Percentiles rank a stretch among this genome's conserved stretches.
Evolutionary conservation across 2,329 filamentous ascomycete genomes (phyloP).

Genomic region (Aspergillus fumigatiaffinis): DNA sequence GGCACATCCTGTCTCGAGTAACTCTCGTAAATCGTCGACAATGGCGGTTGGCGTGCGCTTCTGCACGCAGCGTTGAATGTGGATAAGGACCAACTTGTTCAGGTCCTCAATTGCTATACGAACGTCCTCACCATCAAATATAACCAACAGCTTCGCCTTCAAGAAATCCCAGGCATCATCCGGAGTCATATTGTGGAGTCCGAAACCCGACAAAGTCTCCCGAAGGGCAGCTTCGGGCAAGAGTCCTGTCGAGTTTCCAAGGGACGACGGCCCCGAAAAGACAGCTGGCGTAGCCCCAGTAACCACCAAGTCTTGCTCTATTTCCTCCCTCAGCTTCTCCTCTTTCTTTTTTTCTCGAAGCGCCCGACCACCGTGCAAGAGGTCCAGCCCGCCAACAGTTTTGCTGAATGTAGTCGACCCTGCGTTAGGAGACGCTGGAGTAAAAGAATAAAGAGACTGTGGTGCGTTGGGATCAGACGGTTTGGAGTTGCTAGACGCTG

Average conservation of each 20-base stretch:
- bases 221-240: constrained; percentile 36
- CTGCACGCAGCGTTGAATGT: constrained; percentile 61
- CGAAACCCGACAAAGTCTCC: constrained; percentile 49
- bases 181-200: constrained; percentile 64
- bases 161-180: constrained; percentile 66
- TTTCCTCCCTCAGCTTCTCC: constrained; percentile 51
- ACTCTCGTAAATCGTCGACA: constrained; percentile 60
- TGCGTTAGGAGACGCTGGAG: constrained; percentile 59
- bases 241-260: constrained; percentile 29
- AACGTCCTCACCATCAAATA: constrained; percentile 63
- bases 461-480: constrained; percentile 61
- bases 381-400: constrained; percentile 73
- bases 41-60: constrained; percentile 56
- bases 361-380: constrained; percentile 71
- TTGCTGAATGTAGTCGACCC: constrained; percentile 66
- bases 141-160: constrained; percentile 59
- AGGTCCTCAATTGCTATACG: constrained; percentile 63
- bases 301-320: constrained; percentile 28
- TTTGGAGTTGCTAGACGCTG: constrained; percentile 61
- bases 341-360: constrained; percentile 78
- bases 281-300: constrained; percentile 23
- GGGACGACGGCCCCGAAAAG: constrained; percentile 35
- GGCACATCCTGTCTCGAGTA: constrained; percentile 69
- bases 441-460: constrained; percentile 63
- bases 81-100: constrained; percentile 59